A percentile compares a stretch with the other conserved stretches of the same genome.
phyloP scores from a whole-genome alignment of 768 basidiomycete species.

The Amanita exitialis region DNA sequence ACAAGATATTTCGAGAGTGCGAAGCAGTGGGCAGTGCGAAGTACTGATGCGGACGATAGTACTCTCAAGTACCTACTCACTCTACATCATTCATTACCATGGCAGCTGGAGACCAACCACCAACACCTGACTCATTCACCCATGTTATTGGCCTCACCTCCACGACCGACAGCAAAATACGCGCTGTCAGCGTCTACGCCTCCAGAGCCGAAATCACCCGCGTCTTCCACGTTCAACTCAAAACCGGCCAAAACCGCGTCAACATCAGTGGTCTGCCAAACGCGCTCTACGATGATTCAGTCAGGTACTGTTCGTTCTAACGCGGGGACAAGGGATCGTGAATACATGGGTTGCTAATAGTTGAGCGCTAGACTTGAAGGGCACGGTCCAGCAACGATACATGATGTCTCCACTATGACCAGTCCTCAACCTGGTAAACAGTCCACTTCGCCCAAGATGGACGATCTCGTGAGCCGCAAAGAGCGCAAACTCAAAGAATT shows the following conservation, averaged over 20 bases:
- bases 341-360: background rate
- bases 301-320: constrained; percentile 20
- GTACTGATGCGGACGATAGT: too few species aligned
- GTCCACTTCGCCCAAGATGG: constrained; percentile 17
- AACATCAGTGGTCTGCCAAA: constrained; percentile 27
- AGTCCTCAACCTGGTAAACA: constrained; percentile 11
- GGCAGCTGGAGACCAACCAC: constrained; percentile 1
- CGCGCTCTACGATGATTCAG: constrained; percentile 25
- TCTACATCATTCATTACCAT: constrained; percentile 7
- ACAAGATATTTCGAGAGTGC: too few species aligned
- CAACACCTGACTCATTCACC: background rate
- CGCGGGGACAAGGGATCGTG: background rate
- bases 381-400: constrained; percentile 32
- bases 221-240: constrained; percentile 18
- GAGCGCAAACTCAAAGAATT: constrained; percentile 19
- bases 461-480: constrained; percentile 15
- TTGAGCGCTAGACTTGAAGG: constrained; percentile 20
- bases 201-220: constrained; percentile 29
- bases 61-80: too few species aligned
- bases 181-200: constrained; percentile 23
- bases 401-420: constrained; percentile 29
- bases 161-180: constrained; percentile 21
- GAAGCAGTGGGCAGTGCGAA: too few species aligned
- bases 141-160: constrained; percentile 17
- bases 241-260: constrained; percentile 30